These are phyloP conservation scores for Phytophthora colocasiae DNA, from an alignment of 352 stramenopile genomes.

Conservation along the genomic window DNA sequence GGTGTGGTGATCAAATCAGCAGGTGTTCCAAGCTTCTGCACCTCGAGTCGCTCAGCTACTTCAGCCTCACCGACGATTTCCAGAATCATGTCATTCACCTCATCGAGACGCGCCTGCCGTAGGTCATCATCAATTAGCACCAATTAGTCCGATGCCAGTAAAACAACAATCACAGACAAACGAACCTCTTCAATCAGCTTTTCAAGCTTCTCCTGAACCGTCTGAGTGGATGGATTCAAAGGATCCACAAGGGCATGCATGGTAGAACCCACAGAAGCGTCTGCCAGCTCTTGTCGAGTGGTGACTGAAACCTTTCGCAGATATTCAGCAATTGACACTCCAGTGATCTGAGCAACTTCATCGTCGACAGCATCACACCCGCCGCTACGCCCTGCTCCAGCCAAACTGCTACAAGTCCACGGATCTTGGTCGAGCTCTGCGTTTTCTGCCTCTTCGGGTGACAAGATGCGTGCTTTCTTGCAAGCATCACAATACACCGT, in stretches of 20 bases:
- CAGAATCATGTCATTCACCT: slow-evolving; percentile 82
- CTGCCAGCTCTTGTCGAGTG: slow-evolving; percentile 70
- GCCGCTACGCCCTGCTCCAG: slow-evolving; percentile 34
- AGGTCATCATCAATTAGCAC: slow-evolving; percentile 15
- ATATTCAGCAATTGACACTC: slow-evolving; percentile 49
- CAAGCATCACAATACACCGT: slow-evolving; percentile 87
- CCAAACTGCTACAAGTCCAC: slow-evolving; percentile 73
- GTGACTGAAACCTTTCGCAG: slow-evolving; percentile 53
- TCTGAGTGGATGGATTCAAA: slow-evolving; percentile 42
- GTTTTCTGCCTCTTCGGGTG: slow-evolving; percentile 46
- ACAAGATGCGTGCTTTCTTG: slow-evolving; percentile 81
- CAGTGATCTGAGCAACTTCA: slow-evolving; percentile 73
- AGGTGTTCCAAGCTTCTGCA: slow-evolving; percentile 83
- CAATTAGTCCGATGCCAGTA: not conserved
- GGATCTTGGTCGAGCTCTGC: slow-evolving; percentile 35
- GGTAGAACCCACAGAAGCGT: slow-evolving; percentile 40
- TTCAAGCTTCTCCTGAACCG: slow-evolving; percentile 53
- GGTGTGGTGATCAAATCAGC: slow-evolving; percentile 78
- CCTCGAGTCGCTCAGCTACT: slow-evolving; percentile 63
- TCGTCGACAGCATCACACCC: slow-evolving; percentile 73
- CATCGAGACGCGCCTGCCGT: slow-evolving; percentile 65
- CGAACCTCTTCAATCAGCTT: slow-evolving; percentile 65
- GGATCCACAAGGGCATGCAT: slow-evolving; percentile 47
- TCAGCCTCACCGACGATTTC: slow-evolving; percentile 66
- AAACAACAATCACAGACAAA: not conserved